Conservation (phyloP, 2,329 filamentous ascomycete species). For the Trichoderma endophyticum region DNA sequence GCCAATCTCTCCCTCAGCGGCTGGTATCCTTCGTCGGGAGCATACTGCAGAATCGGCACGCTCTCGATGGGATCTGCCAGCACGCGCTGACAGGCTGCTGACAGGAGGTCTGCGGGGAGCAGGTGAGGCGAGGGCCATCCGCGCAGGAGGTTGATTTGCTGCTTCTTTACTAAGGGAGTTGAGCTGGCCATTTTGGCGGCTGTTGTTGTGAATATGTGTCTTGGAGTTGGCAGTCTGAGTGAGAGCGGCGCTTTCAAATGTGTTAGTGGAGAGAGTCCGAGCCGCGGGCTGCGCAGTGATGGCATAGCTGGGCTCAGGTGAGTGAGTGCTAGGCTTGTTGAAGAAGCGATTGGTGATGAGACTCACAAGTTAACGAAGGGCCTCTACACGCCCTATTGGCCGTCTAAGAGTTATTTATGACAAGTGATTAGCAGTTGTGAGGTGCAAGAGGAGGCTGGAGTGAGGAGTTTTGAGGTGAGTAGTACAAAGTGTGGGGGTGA, state of each 20-base stretch:
- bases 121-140: conserved; percentile 65
- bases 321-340: not conserved
- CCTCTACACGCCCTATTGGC: not conserved
- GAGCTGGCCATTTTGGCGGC: not conserved
- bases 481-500: not conserved
- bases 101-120: conserved; percentile 62
- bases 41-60: conserved; percentile 70
- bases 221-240: not conserved
- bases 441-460: not conserved
- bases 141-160: conserved; percentile 60
- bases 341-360: not conserved
- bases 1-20: conserved; percentile 68
- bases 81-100: conserved; percentile 56
- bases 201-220: not conserved
- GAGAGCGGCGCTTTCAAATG: not conserved
- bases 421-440: not conserved
- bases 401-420: not conserved
- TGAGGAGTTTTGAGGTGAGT: not conserved
- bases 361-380: not conserved
- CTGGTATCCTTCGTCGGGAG: conserved; percentile 70
- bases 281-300: not conserved
- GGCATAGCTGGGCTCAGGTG: not conserved
- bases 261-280: not conserved
- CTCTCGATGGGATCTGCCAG: conserved; percentile 59
- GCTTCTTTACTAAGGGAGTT: not conserved